Evolutionary conservation across 179 eudicot species (phyloP).

Genomic region (Sideroxylon spinosum): DNA sequence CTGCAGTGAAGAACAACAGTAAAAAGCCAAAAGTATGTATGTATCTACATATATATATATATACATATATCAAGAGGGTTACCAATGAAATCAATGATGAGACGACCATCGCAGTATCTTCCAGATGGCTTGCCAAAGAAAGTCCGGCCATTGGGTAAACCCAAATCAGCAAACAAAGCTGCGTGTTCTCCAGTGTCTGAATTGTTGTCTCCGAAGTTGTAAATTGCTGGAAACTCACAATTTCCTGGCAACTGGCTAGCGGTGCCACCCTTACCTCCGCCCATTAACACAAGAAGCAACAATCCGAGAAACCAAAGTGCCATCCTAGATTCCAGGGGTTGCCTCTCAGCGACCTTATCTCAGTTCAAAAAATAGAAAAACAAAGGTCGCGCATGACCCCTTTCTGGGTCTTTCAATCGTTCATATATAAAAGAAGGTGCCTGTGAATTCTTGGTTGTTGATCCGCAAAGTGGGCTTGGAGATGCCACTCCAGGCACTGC

Average conservation of each 20-base stretch:
- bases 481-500: not conserved
- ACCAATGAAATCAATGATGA: constrained; percentile 12
- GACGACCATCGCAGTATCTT: not conserved
- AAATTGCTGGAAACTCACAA: not conserved
- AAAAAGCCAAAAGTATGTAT: not conserved
- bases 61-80: not conserved
- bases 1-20: not conserved
- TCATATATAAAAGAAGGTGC: no score
- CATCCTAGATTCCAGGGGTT: not conserved
- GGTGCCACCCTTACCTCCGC: not conserved
- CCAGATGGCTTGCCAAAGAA: not conserved
- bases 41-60: not conserved
- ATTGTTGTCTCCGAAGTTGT: constrained; percentile 1
- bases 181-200: not conserved
- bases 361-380: not conserved
- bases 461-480: not conserved
- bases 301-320: not conserved
- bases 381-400: not conserved
- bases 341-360: not conserved
- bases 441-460: not conserved
- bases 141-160: not conserved
- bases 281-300: not conserved
- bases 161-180: not conserved
- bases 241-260: not conserved
- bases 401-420: not conserved